Base-by-base conservation (phyloP, 768 basidiomycete species). In the Naematelia encephala region DNA sequence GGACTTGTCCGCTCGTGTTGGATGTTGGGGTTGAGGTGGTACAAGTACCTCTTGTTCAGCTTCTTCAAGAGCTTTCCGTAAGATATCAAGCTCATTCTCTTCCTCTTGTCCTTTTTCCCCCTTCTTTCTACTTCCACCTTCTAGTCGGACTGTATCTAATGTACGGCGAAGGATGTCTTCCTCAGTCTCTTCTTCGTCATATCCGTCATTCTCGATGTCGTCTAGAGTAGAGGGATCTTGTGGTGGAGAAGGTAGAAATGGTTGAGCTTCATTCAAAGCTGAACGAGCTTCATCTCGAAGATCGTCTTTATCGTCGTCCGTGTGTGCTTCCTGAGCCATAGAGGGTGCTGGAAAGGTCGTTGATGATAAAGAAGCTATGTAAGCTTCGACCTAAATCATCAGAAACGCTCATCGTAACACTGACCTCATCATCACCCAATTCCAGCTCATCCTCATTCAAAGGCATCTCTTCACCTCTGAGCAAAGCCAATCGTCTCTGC, bases 101-200 rank as follows among this genome's bases (percentile, higher is more conserved):
- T 53, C 13, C 23, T 14, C 50, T 3, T 43, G 16, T 19, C 25
- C 13, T 22, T 10, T 26, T 47, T 21, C 46, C 5, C 25, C 46
- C 8, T 47, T 11, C 8, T 57, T 51, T 3, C 56, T 48, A 22
- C 49, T 47, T 26, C 49, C 23, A n/a, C 39, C 27, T n/a, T 62
- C 57, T 10, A 62, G 39, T 22, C 46, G 48, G 14, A 56, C 61
- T 50, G 54, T 52, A 16, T 57, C 61, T 34, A 58, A 26, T 16
- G 56, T 56, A 14, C 61, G 51, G 26, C 42, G 27, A 4, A 62
- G 19, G 23, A 62, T 62, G 22, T 62, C 42, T 25, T 62, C 56
- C 45, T 62, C 61, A 5, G 50, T 58, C 51, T 62, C 61, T 3
- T 27, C 45, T 45, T 26, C 54, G 4, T 51, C 14, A 8, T 5